Evolutionary conservation across 306 rosid genomes (phyloP).

Genomic region (Alnus rubra): DNA sequence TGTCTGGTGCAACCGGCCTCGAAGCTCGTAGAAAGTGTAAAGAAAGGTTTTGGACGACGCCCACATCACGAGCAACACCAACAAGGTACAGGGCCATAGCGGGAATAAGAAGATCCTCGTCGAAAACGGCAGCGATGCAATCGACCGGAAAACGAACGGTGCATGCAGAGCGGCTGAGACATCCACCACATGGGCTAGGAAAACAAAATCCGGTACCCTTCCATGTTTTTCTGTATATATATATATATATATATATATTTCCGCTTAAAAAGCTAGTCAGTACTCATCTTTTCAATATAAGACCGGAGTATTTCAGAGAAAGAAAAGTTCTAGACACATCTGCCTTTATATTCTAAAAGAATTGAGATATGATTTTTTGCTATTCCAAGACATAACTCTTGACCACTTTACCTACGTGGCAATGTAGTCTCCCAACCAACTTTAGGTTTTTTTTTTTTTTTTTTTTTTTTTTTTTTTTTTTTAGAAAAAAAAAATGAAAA

Average conservation of each 20-base stretch:
- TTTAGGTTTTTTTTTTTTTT: too few species aligned
- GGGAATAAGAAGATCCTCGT: conserved; percentile 48
- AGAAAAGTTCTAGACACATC: too few species aligned
- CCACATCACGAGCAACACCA: conserved; percentile 73
- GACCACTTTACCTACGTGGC: too few species aligned
- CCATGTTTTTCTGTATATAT: conserved; percentile 45
- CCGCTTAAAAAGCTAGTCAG: too few species aligned
- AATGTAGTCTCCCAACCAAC: too few species aligned
- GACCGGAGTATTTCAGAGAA: too few species aligned
- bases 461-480: too few species aligned
- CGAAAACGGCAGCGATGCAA: conserved; percentile 57
- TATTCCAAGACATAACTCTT: too few species aligned
- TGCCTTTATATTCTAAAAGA: too few species aligned
- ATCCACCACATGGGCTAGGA: conserved; percentile 92
- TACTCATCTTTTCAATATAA: too few species aligned
- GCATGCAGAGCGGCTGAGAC: conserved; percentile 58
- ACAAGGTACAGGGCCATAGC: conserved; percentile 27
- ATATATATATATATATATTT: conserved; percentile 22
- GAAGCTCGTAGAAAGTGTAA: conserved; percentile 56
- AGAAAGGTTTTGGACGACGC: conserved; percentile 66
- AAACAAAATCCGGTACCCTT: conserved; percentile 74
- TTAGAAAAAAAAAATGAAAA: too few species aligned
- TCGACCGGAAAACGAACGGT: conserved; percentile 53
- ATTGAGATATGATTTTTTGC: too few species aligned
- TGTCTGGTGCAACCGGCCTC: conserved; percentile 73